Conservation (phyloP, 371 early-diverging fungal genomes). For the Mortierella sp. region DNA sequence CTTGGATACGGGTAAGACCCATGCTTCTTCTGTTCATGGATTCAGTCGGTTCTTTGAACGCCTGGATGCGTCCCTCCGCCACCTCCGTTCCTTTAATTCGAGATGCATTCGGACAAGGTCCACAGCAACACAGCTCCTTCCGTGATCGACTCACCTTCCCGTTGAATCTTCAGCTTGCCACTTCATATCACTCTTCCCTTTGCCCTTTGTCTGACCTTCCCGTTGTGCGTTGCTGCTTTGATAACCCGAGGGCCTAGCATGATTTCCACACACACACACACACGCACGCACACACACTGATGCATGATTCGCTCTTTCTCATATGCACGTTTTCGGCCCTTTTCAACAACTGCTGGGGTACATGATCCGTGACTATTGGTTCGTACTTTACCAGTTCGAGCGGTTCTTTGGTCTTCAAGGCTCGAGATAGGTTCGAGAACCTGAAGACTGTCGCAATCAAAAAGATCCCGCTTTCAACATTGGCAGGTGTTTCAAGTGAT, state of each 20-base stretch:
- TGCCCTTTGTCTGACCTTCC: neutral
- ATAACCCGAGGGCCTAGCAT: too few relatives aligned
- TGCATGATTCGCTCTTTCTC: too few relatives aligned
- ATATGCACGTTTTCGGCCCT: neutral
- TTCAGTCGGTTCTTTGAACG: too few relatives aligned
- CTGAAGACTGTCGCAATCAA: conserved; percentile 60
- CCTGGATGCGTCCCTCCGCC: too few relatives aligned
- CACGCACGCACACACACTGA: too few relatives aligned
- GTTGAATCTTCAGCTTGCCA: neutral
- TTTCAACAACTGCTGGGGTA: neutral
- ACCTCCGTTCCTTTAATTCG: too few relatives aligned
- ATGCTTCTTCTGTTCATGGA: too few relatives aligned
- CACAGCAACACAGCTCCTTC: too few relatives aligned
- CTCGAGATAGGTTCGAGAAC: conserved; percentile 36
- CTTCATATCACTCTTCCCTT: neutral
- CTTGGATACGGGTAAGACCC: conserved; percentile 38
- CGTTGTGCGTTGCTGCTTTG: too few relatives aligned
- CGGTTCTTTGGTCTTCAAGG: conserved; percentile 42
- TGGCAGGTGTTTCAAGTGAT: conserved; percentile 60
- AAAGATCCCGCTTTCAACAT: conserved; percentile 63
- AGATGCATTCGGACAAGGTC: too few relatives aligned
- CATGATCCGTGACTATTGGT: neutral
- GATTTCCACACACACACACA: too few relatives aligned
- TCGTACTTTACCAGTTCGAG: conserved; percentile 25
- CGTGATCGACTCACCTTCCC: too few relatives aligned